Conservation (phyloP, 2,329 filamentous ascomycete genomes). For the Hypoxylon sp. region DNA sequence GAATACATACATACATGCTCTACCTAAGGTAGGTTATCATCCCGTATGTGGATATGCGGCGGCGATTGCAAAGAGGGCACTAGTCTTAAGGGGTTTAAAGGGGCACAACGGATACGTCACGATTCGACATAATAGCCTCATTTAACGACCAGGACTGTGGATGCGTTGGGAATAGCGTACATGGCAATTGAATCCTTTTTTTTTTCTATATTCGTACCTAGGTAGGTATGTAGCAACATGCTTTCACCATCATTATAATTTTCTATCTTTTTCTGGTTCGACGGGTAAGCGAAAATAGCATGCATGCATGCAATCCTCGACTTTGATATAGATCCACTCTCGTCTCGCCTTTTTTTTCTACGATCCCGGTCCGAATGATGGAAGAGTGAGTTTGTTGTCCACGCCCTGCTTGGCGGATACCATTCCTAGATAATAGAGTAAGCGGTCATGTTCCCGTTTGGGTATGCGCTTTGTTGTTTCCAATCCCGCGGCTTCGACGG, state of each 20-base stretch:
- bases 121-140: slow-evolving; percentile 7
- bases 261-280: too few relatives aligned
- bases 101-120: background rate
- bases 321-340: too few relatives aligned
- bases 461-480: slow-evolving; percentile 14
- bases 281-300: too few relatives aligned
- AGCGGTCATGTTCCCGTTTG: slow-evolving; percentile 12
- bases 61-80: too few relatives aligned
- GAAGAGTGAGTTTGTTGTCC: background rate
- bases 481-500: slow-evolving; percentile 1
- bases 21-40: too few relatives aligned
- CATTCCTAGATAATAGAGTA: slow-evolving; percentile 16
- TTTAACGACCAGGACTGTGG: slow-evolving; percentile 3
- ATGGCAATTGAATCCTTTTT: background rate
- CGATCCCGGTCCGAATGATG: background rate
- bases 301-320: too few relatives aligned
- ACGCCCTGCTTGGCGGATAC: slow-evolving; percentile 10
- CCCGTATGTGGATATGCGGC: too few relatives aligned
- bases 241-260: slow-evolving; percentile 7
- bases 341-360: slow-evolving; percentile 6
- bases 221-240: background rate
- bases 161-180: slow-evolving; percentile 7
- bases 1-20: too few relatives aligned
- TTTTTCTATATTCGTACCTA: background rate
- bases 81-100: background rate